Percentiles rank a stretch among this genome's conserved stretches.
These are phyloP conservation scores for Candida palmyrensis DNA, from an alignment of 805 yeast genomes.

Conservation along the genomic window DNA sequence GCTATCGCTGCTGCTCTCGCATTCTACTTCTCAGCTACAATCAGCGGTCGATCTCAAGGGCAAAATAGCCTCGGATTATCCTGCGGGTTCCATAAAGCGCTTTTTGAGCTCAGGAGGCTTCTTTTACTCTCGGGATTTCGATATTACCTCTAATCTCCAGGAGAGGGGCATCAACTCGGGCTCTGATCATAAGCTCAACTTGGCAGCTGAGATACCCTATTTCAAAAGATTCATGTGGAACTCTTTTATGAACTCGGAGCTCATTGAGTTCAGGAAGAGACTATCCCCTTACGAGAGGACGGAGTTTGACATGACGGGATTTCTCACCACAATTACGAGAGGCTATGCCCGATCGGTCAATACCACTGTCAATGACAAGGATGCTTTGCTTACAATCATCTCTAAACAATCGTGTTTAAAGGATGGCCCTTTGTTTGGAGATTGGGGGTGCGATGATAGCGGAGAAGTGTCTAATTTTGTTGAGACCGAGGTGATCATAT, in stretches of 20 bases:
- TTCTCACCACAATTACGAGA: conserved; percentile 42
- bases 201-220: conserved; percentile 34
- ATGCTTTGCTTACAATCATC: conserved; percentile 42
- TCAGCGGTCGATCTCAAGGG: conserved; percentile 12
- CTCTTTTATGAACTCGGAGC: conserved; percentile 38
- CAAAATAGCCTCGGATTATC: conserved; percentile 21
- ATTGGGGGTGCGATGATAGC: conserved; percentile 54
- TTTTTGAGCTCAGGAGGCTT: conserved; percentile 44
- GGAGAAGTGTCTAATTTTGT: conserved; percentile 49
- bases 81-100: conserved; percentile 41
- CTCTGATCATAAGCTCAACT: conserved; percentile 12
- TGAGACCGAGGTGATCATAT: conserved; percentile 47
- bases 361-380: conserved; percentile 22
- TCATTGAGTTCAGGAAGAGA: conserved; percentile 42
- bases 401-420: conserved; percentile 48
- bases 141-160: conserved; percentile 41
- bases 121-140: conserved; percentile 44
- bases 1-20: conserved; percentile 13
- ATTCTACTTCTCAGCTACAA: neutral
- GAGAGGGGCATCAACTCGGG: conserved; percentile 31
- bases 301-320: conserved; percentile 42
- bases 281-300: conserved; percentile 35
- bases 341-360: conserved; percentile 48
- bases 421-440: conserved; percentile 49
- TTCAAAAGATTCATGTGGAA: conserved; percentile 50